Base-by-base conservation (phyloP, 257 asterid species). In the Leonotis leonurus region DNA sequence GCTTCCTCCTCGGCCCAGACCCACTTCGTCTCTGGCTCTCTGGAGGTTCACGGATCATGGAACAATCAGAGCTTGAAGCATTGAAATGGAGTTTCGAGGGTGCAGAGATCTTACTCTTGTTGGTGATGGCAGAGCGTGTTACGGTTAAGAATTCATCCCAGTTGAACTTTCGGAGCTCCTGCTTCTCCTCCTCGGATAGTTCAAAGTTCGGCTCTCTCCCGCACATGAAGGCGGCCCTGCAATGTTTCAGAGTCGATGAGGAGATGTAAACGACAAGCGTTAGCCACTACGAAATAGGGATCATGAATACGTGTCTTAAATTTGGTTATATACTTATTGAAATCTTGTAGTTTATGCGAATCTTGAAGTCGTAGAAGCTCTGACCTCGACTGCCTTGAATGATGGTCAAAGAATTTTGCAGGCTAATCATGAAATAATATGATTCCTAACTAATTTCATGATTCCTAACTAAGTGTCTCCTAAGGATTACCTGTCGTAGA, bases 211-310 rank as follows among this genome's bases (percentile, higher is more conserved):
- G 99, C 74, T 86, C 99, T 70, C 99, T 80, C 35, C 99, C 97
- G 30, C 99, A 89, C 97, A 86, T 89, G 76, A 93, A 92, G 12
- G 97, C 97, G 36, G 96, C 97, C 90, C 96, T 92, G 81, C 60
- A 72, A 50, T 13, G 11, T 40, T 64, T 14, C 33, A 22, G 9
- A 5, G 44, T 55, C 25, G 2, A 17, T 50, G 10, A 32, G 2
- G 26, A 54, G 32, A 56, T 33, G 33, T 24, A 13, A 49, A n/a
- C 17, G 3, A 36, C 11, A 25, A 11, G 7, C 58, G 3, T 17
- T 54, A 20, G 13, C 11, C 10, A 12, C 2, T 45, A 9, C 8
- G 26, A 18, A 44, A 44, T 5, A 17, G 16, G 44, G 16, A 37
- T 3, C 13, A 37, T 37, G n/a, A n/a, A 37, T 12, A 1, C 12